Conservation (phyloP, 495 filamentous ascomycete species). For the Lineolata rhizophorae region DNA sequence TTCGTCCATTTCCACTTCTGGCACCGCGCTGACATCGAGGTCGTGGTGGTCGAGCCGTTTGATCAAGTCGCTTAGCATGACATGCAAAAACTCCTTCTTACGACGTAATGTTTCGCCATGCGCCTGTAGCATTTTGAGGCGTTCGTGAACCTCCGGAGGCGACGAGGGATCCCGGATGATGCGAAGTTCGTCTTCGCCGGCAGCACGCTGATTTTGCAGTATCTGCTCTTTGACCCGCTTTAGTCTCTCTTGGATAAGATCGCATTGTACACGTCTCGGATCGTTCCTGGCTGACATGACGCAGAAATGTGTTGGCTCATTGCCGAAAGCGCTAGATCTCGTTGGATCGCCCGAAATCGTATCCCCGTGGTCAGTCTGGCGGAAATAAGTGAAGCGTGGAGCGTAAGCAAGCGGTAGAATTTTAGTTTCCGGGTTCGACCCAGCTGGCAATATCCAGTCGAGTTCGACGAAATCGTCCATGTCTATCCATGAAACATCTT, state of each 20-base stretch:
- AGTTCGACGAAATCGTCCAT: slow-evolving; percentile 99
- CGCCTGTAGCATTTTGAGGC: slow-evolving; percentile 44
- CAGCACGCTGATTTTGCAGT: slow-evolving; percentile 33
- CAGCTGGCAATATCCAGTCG: slow-evolving; percentile 83
- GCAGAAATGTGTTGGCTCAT: slow-evolving; percentile 83
- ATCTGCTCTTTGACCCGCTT: slow-evolving; percentile 59
- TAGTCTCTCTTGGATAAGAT: slow-evolving; percentile 62
- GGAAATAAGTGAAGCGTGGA: slow-evolving; percentile 88
- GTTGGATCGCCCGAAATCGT: slow-evolving; percentile 43
- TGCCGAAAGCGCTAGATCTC: slow-evolving; percentile 64
- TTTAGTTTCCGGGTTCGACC: slow-evolving; percentile 77
- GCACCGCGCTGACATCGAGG: slow-evolving; percentile 22
- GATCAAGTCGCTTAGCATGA: slow-evolving; percentile 46
- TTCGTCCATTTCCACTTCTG: slow-evolving; percentile 23
- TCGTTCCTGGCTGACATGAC: slow-evolving; percentile 86
- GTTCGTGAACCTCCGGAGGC: slow-evolving; percentile 29
- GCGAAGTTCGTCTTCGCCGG: slow-evolving; percentile 23
- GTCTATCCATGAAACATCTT: slow-evolving; percentile 87
- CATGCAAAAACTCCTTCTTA: slow-evolving; percentile 56
- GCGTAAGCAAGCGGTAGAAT: slow-evolving; percentile 83
- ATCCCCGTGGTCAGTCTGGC: slow-evolving; percentile 79
- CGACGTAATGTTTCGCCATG: slow-evolving; percentile 48
- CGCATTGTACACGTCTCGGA: slow-evolving; percentile 69
- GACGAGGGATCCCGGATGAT: slow-evolving; percentile 20
- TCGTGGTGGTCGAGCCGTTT: slow-evolving; percentile 28